Evolutionary conservation across 108 stramenopile species (phyloP), one percentile per base, ranked within the genome.

Genomic region (Cafeteria roenbergensis): DNA sequence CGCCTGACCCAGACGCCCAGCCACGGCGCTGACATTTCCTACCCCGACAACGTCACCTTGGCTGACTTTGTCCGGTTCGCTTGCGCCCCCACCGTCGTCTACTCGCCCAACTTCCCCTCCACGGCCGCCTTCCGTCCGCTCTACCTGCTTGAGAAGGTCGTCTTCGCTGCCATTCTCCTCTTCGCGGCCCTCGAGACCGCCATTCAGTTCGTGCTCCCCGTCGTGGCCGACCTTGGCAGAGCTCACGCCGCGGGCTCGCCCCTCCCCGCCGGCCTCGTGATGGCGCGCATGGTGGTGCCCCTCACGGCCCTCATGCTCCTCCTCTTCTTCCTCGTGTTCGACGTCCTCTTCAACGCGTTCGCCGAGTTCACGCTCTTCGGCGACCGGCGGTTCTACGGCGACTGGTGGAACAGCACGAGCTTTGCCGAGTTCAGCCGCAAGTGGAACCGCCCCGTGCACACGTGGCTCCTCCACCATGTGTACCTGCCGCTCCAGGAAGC

Each of bases 391-490:
- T 61, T 61, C 30, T 61, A 61, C 59, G 29, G n/a, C 22, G 59
- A 61, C 22, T 61, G 59, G 59, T 61, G 59, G 59, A 61, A 61
- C 59, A 3, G 17, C 37, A 61, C 59, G 2, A 26, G 21, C 59
- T 61, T 32, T 27, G 30, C 59, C 3, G 22, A 28, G 3, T 61
- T 61, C n/a, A 2, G 20, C 59, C 9, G 59, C 17, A 32, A 12
- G 29, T 61, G 59, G 59, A 61, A 61, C 59, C 20, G 17, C 34
- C 59, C 59, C 2, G 59, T 61, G 36, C 30, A 28, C n/a, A 27
- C 9, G 59, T 61, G 59, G 59, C 37, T 61, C 24, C 20, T 28
- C 17, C 9, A 3, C 22, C 59, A 61, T 22, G 59, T 61, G 36
- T 61, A 61, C n/a, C 29, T 32, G 37, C 17, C 20, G n/a, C 21